Conservation (phyloP, 2,329 filamentous ascomycete species). For the Trichoderma lentiforme region DNA sequence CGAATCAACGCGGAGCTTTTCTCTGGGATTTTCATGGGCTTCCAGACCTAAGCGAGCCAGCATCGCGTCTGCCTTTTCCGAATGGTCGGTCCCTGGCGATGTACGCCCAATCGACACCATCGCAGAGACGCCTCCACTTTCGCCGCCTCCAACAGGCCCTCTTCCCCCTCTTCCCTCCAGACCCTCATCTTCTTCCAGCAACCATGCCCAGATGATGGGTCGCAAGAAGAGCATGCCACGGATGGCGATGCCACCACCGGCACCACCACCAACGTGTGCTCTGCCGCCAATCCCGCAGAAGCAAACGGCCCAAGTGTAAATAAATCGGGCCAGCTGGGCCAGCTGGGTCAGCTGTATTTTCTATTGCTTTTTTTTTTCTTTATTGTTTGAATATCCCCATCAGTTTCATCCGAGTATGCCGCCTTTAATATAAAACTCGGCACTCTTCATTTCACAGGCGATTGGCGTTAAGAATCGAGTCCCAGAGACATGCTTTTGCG, state of each 20-base stretch:
- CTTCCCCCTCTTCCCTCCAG: conserved; percentile 32
- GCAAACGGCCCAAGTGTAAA: conserved; percentile 22
- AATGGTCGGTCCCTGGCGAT: conserved; percentile 25
- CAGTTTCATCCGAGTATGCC: neutral
- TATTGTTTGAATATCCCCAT: neutral
- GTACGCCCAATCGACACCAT: conserved; percentile 8
- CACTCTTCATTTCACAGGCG: neutral
- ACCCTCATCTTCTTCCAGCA: conserved; percentile 19
- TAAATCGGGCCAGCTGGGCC: neutral
- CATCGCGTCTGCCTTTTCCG: conserved; percentile 29
- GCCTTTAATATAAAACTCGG: neutral
- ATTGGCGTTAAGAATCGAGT: neutral
- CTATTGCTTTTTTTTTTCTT: neutral
- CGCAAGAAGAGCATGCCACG: conserved; percentile 51
- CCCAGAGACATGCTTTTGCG: neutral
- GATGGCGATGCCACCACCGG: conserved; percentile 44
- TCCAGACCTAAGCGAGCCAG: conserved; percentile 30
- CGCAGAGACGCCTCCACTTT: conserved; percentile 25
- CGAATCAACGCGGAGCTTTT: conserved; percentile 7
- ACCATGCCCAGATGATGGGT: conserved; percentile 23
- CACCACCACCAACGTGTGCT: conserved; percentile 53
- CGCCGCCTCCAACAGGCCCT: conserved; percentile 31
- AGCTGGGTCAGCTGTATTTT: neutral
- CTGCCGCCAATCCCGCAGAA: conserved; percentile 43
- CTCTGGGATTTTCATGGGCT: conserved; percentile 20